Percentiles rank a stretch among this genome's conserved stretches.
Evolutionary conservation across 176 grass and related monocot genomes (phyloP).

Genomic region (Rhynchospora tenuis): DNA sequence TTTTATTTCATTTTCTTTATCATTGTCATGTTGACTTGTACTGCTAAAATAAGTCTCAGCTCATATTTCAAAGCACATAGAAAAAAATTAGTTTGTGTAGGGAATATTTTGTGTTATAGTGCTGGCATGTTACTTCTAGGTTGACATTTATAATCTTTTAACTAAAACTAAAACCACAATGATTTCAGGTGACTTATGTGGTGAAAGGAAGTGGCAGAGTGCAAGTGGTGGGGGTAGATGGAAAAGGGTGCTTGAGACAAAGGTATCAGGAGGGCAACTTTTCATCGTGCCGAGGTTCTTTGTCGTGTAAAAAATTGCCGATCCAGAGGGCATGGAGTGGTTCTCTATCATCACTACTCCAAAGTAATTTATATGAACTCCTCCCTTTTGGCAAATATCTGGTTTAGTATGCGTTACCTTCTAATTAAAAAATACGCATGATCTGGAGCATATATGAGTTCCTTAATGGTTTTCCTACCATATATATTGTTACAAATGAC

Average conservation of each 20-base stretch:
- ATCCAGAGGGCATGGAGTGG: slow-evolving; percentile 65
- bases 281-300: slow-evolving; percentile 88
- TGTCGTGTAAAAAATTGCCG: slow-evolving; percentile 87
- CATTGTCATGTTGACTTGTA: not conserved
- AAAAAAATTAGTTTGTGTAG: too few species aligned
- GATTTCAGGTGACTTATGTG: slow-evolving; percentile 59
- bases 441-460: too few species aligned
- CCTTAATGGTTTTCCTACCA: too few species aligned
- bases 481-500: too few species aligned
- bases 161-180: not conserved
- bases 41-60: too few species aligned
- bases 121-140: too few species aligned
- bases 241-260: slow-evolving; percentile 66
- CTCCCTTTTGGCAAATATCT: too few species aligned
- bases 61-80: too few species aligned
- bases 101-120: not conserved
- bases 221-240: slow-evolving; percentile 64
- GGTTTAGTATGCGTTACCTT: not conserved
- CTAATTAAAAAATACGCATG: not conserved
- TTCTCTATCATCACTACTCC: slow-evolving; percentile 97
- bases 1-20: not conserved
- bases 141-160: not conserved
- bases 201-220: slow-evolving; percentile 66
- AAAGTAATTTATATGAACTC: slow-evolving; percentile 31
- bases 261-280: slow-evolving; percentile 41